Percentiles rank a stretch among this genome's conserved stretches.
These are phyloP conservation scores for Medicago lupulina DNA, from an alignment of 306 rosid species.

Conservation along the genomic window DNA sequence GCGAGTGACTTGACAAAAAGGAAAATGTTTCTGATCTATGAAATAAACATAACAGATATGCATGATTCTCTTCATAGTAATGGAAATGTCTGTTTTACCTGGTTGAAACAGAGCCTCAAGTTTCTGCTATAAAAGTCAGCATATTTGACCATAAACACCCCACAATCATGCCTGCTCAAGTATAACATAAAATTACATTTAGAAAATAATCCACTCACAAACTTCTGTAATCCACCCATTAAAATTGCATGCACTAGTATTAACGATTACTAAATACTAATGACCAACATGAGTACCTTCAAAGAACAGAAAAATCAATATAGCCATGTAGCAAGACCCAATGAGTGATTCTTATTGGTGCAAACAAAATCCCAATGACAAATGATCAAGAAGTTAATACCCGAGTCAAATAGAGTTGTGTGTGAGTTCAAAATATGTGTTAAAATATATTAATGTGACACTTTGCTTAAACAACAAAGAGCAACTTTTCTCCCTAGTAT, in stretches of 20 bases:
- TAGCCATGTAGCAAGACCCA: neutral
- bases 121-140: slow-evolving; percentile 91
- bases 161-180: slow-evolving; percentile 81
- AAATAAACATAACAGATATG: slow-evolving; percentile 25
- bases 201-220: slow-evolving; percentile 37
- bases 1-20: slow-evolving; percentile 9
- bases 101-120: slow-evolving; percentile 78
- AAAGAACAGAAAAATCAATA: neutral
- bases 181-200: slow-evolving; percentile 23
- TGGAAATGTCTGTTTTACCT: slow-evolving; percentile 59
- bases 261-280: neutral
- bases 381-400: neutral
- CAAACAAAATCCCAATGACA: neutral
- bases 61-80: slow-evolving; percentile 8
- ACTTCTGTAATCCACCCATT: neutral
- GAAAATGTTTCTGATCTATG: slow-evolving; percentile 6
- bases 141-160: slow-evolving; percentile 90
- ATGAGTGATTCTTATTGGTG: neutral
- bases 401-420: neutral
- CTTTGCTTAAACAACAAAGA: neutral
- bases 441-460: neutral
- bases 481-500: neutral
- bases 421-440: neutral
- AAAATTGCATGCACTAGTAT: neutral
- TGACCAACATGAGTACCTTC: neutral